These are phyloP conservation scores for Persicaria tinctoria DNA, from an alignment of 148 eudicot species.

Conservation along the genomic window DNA sequence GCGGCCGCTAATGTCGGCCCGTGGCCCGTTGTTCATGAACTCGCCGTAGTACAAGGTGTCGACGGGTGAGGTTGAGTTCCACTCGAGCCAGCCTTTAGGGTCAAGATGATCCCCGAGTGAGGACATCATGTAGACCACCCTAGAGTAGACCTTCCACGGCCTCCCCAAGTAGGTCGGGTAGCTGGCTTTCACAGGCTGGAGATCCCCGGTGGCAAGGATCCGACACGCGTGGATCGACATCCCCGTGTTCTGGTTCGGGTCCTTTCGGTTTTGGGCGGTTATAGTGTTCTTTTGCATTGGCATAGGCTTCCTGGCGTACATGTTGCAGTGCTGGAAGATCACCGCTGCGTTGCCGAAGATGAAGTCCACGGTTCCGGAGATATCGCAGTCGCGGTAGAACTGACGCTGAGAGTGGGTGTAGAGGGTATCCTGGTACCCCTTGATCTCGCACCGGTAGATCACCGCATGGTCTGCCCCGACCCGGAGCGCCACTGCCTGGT, in stretches of 20 bases:
- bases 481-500: slow-evolving; percentile 87
- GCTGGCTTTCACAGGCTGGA: slow-evolving; percentile 27
- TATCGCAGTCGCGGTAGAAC: slow-evolving; percentile 67
- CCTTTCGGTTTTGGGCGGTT: slow-evolving; percentile 75
- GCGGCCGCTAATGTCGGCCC: slow-evolving; percentile 33
- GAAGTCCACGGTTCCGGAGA: slow-evolving; percentile 82
- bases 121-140: slow-evolving; percentile 52
- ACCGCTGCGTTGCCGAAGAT: slow-evolving; percentile 80
- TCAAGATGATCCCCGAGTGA: slow-evolving; percentile 33
- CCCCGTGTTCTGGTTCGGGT: slow-evolving; percentile 70
- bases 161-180: slow-evolving; percentile 51
- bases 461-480: slow-evolving; percentile 31
- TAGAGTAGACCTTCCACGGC: slow-evolving; percentile 69
- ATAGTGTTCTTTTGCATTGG: slow-evolving; percentile 61
- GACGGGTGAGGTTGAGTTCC: slow-evolving; percentile 54
- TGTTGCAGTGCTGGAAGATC: slow-evolving; percentile 60
- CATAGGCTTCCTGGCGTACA: slow-evolving; percentile 57
- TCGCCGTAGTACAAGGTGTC: slow-evolving; percentile 66
- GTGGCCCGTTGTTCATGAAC: slow-evolving; percentile 50
- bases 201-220: slow-evolving; percentile 48
- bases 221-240: slow-evolving; percentile 58
- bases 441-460: no score
- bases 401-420: slow-evolving; percentile 72
- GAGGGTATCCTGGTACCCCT: slow-evolving; percentile 39
- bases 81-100: slow-evolving; percentile 55